A percentile compares a stretch with the other conserved stretches of the same genome.
phyloP scores from a whole-genome alignment of 169 alveolate species.

The Plasmodium yoelii region DNA sequence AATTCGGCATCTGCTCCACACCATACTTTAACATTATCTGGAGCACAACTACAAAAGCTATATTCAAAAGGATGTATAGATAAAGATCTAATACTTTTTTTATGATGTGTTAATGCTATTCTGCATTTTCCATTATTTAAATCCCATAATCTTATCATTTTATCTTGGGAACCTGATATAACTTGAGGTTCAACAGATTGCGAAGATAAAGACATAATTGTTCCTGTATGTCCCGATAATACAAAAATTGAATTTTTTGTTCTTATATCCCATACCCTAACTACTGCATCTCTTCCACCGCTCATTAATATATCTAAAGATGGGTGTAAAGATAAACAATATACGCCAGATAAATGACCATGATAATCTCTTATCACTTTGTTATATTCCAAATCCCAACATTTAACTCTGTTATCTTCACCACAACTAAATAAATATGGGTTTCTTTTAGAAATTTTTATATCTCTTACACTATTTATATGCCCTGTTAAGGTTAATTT shows the following conservation, averaged over 20 bases:
- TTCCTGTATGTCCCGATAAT: constrained; percentile 96
- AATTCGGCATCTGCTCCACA: constrained; percentile 89
- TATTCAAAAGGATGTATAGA: constrained; percentile 96
- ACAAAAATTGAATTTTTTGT: constrained; percentile 95
- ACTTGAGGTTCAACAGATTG: constrained; percentile 97
- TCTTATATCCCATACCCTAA: constrained; percentile 99
- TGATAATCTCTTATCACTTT: constrained; percentile 97
- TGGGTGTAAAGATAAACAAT: constrained; percentile 97
- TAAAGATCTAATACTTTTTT: constrained; percentile 96
- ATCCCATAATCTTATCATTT: constrained; percentile 97
- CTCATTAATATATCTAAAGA: constrained; percentile 95
- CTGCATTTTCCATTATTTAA: constrained; percentile 95
- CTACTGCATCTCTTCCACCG: constrained; percentile 99
- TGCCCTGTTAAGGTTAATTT: constrained; percentile 98
- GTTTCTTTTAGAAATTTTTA: constrained; percentile 94
- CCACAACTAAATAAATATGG: constrained; percentile 98
- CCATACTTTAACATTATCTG: constrained; percentile 98
- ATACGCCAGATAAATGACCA: constrained; percentile 98
- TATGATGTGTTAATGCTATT: constrained; percentile 97
- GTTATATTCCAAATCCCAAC: constrained; percentile 99
- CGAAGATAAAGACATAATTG: constrained; percentile 92
- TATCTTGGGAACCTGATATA: constrained; percentile 96
- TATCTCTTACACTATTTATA: constrained; percentile 95
- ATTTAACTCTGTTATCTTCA: constrained; percentile 97
- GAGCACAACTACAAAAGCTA: constrained; percentile 97